phyloP scores from a whole-genome alignment of 1,284 basidiomycete species.

The Trichosporon faecale region DNA sequence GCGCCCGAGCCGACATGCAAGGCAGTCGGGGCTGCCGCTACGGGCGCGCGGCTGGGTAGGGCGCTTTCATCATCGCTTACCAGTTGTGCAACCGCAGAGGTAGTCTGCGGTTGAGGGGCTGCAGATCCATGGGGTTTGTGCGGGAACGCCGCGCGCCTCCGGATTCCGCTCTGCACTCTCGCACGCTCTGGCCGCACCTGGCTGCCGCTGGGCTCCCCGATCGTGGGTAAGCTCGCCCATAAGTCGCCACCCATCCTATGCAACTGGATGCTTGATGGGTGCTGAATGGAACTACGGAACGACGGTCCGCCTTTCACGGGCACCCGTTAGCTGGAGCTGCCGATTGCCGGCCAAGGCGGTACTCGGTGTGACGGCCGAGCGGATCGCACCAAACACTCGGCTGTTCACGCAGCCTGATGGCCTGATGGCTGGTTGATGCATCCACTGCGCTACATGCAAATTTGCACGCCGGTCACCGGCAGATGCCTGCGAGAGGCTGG shows the following conservation, averaged over 20 bases:
- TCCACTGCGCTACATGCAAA: too few species aligned
- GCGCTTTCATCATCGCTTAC: slow-evolving; percentile 4
- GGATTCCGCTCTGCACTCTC: background rate
- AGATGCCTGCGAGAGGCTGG: background rate
- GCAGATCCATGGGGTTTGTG: background rate
- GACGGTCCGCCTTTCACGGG: background rate
- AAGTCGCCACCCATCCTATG: background rate
- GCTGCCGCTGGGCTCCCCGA: too few species aligned
- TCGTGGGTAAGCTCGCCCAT: too few species aligned
- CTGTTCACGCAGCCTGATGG: too few species aligned
- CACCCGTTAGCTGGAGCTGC: background rate
- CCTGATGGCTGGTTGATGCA: too few species aligned
- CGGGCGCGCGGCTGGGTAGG: background rate
- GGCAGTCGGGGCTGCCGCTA: background rate
- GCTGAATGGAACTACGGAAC: background rate
- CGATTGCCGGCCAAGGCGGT: background rate
- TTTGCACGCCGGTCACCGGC: too few species aligned
- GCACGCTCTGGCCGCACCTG: background rate
- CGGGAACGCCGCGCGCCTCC: background rate
- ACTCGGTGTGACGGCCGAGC: background rate
- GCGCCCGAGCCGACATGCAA: background rate
- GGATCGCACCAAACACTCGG: background rate
- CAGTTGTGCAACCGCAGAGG: background rate
- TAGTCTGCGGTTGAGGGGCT: background rate
- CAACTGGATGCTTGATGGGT: too few species aligned